Conservation (phyloP, 768 basidiomycete species). For the Leucogyrophana mollusca region DNA sequence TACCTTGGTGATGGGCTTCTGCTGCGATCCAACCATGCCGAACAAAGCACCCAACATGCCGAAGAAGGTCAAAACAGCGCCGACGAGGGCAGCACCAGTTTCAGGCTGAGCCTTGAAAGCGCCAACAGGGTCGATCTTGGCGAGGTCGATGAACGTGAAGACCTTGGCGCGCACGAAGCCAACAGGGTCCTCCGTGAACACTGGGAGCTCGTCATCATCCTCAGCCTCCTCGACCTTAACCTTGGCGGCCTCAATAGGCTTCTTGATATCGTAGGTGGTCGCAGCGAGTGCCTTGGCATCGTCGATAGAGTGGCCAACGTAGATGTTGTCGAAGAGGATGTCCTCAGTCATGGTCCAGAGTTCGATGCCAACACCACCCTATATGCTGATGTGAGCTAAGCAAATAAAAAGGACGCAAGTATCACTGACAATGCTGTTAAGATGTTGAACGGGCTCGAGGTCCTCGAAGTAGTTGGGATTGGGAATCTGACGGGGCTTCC, state of each 20-base stretch:
- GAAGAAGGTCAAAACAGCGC: constrained; percentile 74
- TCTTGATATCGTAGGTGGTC: constrained; percentile 93
- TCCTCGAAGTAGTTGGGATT: constrained; percentile 95
- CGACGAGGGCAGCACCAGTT: constrained; percentile 75
- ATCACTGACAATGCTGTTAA: constrained; percentile 76
- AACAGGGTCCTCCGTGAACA: constrained; percentile 73
- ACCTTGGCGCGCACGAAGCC: constrained; percentile 78
- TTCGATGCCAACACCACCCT: constrained; percentile 96
- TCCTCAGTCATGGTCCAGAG: constrained; percentile 99
- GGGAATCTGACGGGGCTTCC: constrained; percentile 87
- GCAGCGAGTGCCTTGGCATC: constrained; percentile 82
- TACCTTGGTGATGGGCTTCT: constrained; percentile 71
- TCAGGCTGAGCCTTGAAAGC: constrained; percentile 91
- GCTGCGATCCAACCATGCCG: constrained; percentile 71
- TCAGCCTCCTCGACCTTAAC: constrained; percentile 37
- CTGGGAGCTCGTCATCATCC: constrained; percentile 45
- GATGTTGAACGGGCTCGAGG: constrained; percentile 70
- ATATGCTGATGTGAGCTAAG: constrained; percentile 8
- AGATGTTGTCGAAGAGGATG: constrained; percentile 92
- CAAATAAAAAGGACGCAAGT: not conserved
- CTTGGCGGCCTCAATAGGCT: constrained; percentile 71
- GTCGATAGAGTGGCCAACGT: constrained; percentile 84
- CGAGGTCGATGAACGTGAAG: constrained; percentile 76
- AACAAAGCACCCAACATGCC: constrained; percentile 82
- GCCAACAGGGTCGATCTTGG: constrained; percentile 68